These are phyloP conservation scores for Raffaelea ambrosiae DNA, from an alignment of 2,329 filamentous ascomycete species.

Conservation along the genomic window DNA sequence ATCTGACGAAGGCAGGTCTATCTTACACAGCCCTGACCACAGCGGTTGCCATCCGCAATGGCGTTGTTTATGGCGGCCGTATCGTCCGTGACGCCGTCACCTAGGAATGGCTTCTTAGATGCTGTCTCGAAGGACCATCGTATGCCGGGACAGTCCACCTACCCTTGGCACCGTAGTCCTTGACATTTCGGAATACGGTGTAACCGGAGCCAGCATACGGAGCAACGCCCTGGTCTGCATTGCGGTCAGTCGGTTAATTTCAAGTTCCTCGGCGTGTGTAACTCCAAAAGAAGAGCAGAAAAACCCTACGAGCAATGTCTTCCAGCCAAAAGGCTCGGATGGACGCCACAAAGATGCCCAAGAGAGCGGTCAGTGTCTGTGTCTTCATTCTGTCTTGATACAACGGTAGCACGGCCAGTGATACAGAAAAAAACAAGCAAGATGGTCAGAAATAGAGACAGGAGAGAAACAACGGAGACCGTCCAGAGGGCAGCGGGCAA, in stretches of 20 bases:
- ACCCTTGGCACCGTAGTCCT: conserved; percentile 37
- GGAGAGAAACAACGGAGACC: too few species aligned
- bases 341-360: conserved; percentile 18
- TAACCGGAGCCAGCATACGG: conserved; percentile 31
- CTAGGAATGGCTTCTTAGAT: conserved; percentile 32
- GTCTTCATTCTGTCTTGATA: conserved; percentile 18
- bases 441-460: too few species aligned
- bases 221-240: conserved; percentile 31
- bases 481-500: too few species aligned
- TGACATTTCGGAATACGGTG: conserved; percentile 38
- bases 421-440: too few species aligned
- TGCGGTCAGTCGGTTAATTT: not conserved
- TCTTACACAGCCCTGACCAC: conserved; percentile 5
- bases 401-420: not conserved
- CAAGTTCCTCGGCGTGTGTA: not conserved
- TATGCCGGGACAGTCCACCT: conserved; percentile 12
- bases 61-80: conserved; percentile 62
- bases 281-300: too few species aligned
- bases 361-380: conserved; percentile 16
- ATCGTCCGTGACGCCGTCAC: conserved; percentile 68
- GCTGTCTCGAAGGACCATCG: too few species aligned
- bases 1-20: conserved; percentile 1
- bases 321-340: conserved; percentile 23
- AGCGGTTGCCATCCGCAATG: conserved; percentile 33
- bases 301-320: conserved; percentile 21